Base-by-base conservation (phyloP, 2,329 filamentous ascomycete species). In the Biscogniauxia marginata region DNA sequence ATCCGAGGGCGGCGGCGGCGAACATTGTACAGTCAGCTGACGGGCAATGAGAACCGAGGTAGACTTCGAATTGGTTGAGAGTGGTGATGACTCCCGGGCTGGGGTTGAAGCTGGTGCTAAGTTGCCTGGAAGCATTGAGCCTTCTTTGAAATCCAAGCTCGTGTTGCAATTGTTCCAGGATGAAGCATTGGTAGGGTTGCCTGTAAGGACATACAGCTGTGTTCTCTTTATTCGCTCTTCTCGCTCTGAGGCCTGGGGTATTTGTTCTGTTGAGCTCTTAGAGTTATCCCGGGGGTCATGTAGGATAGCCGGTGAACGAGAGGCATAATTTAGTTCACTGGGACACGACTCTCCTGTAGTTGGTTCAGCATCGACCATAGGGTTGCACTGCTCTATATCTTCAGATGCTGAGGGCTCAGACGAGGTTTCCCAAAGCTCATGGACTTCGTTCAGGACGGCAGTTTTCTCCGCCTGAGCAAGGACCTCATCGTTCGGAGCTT, bases 41-140 rank as follows among this genome's bases (percentile, higher is more conserved):
- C 30, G 53, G 19, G 53, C 30, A 46, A 66, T 66, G 22, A 65
- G 60, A 5, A 57, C 48, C 21, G 65, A 64, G n/a, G 64, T 61
- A 2, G 56, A 50, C 19, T 65, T 60, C 7, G 65, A 67, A 11
- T 46, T 50, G 4, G 53, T 46, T 20, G 63, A 64, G 13, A 49
- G 52, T 7, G 58, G 49, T 1, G 57, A 57, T 8, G 50, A 46
- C 21, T 7, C 22, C n/a, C 39, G 19, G 22, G 47, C 21, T 5
- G 50, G 39, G 8, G 52, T 23, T 4, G 39, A 44, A 9, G 52
- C 46, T 19, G 54, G 50, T 24, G 51, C 23, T 1, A 50, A 44
- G 7, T 50, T 45, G 11, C 46, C 5, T 16, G 43, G 19, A 55
- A 57, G 21, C 25, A 25, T 53, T 24, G 18, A n/a, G n/a, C n/a